Conservation (phyloP, 2,329 filamentous ascomycete genomes). For the Mycosphaerella arachidis region DNA sequence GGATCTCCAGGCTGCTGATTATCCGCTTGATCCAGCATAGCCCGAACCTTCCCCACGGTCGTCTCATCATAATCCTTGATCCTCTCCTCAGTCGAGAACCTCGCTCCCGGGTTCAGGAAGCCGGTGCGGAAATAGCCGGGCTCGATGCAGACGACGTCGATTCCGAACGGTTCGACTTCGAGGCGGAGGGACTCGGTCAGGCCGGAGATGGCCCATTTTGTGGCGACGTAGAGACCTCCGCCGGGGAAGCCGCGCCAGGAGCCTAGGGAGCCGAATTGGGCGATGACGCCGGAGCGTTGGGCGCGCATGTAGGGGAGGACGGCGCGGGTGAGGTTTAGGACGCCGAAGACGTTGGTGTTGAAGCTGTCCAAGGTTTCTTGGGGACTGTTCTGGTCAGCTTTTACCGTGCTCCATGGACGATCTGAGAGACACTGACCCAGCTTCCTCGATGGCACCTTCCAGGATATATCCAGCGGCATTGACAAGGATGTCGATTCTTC, state of each 20-base stretch:
- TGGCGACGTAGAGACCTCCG: slow-evolving; percentile 39
- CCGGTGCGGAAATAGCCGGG: slow-evolving; percentile 53
- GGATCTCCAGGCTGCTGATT: slow-evolving; percentile 54
- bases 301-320: slow-evolving; percentile 23
- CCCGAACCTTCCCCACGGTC: slow-evolving; percentile 33
- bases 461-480: slow-evolving; percentile 38
- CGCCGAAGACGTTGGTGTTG: slow-evolving; percentile 24
- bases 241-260: slow-evolving; percentile 40
- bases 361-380: slow-evolving; percentile 17
- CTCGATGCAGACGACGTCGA: slow-evolving; percentile 45
- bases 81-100: slow-evolving; percentile 9
- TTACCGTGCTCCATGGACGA: not conserved
- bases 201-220: slow-evolving; percentile 46
- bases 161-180: slow-evolving; percentile 42
- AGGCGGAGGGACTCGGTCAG: slow-evolving; percentile 42
- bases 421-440: slow-evolving; percentile 1
- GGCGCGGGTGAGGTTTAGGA: slow-evolving; percentile 21
- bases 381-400: not conserved
- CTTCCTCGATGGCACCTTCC: slow-evolving; percentile 18
- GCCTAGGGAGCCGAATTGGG: slow-evolving; percentile 44
- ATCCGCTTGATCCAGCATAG: slow-evolving; percentile 36
- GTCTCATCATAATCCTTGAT: slow-evolving; percentile 34
- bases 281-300: slow-evolving; percentile 19
- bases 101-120: slow-evolving; percentile 39
- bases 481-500: slow-evolving; percentile 38